Evolutionary conservation across 257 asterid genomes (phyloP).

Genomic region (Rubia yunnanensis): DNA sequence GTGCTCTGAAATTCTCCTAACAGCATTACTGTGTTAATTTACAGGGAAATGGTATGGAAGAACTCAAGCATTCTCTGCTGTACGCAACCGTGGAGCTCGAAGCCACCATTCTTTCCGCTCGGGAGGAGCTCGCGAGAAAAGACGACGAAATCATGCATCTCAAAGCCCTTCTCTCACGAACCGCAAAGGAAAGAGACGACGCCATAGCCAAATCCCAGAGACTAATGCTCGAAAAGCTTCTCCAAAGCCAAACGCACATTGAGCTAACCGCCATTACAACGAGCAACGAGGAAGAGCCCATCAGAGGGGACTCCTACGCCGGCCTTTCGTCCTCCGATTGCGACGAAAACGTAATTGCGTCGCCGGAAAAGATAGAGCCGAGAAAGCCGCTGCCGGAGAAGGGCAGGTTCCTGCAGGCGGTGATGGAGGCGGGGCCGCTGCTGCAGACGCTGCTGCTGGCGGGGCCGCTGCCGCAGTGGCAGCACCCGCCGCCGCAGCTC

Average conservation of each 20-base stretch:
- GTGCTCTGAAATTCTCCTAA: neutral
- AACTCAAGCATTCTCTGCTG: slow-evolving; percentile 61
- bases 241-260: slow-evolving; percentile 26
- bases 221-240: slow-evolving; percentile 38
- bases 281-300: slow-evolving; percentile 44
- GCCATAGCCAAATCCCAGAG: slow-evolving; percentile 38
- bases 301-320: slow-evolving; percentile 14
- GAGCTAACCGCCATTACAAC: slow-evolving; percentile 35
- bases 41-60: slow-evolving; percentile 69
- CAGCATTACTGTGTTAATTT: neutral
- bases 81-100: slow-evolving; percentile 78
- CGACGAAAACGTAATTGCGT: slow-evolving; percentile 33
- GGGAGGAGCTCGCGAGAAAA: slow-evolving; percentile 74
- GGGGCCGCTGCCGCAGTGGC: slow-evolving; percentile 97
- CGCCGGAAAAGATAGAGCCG: slow-evolving; percentile 18
- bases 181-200: slow-evolving; percentile 67
- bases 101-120: slow-evolving; percentile 52
- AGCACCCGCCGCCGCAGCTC: slow-evolving; percentile 92
- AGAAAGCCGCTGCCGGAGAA: slow-evolving; percentile 62
- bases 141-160: slow-evolving; percentile 76
- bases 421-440: slow-evolving; percentile 91
- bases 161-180: slow-evolving; percentile 39
- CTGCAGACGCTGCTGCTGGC: slow-evolving; percentile 85
- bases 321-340: slow-evolving; percentile 39
- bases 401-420: slow-evolving; percentile 81